Conservation (phyloP, 1,284 basidiomycete species). For the Erythrobasidium hasegawianum region DNA sequence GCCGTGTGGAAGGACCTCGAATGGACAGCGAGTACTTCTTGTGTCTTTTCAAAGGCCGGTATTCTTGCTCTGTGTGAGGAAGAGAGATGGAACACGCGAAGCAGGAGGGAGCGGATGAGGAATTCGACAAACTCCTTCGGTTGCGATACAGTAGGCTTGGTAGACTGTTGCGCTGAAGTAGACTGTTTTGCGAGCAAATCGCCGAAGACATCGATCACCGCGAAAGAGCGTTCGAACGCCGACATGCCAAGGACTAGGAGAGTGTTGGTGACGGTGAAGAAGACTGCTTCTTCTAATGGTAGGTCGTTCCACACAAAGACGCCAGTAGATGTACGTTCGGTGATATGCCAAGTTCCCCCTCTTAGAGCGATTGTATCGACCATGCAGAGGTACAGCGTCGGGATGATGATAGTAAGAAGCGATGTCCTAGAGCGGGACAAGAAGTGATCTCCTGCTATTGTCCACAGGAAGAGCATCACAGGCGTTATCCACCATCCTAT, state of each 20-base stretch:
- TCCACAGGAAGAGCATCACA: conserved; percentile 42
- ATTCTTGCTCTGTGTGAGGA: conserved; percentile 31
- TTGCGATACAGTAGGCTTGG: conserved; percentile 34
- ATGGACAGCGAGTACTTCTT: conserved; percentile 37
- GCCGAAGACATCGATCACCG: conserved; percentile 14
- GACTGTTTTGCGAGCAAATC: conserved; percentile 17
- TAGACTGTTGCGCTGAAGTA: conserved; percentile 27
- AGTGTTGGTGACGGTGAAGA: conserved; percentile 46
- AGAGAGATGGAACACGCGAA: conserved; percentile 19
- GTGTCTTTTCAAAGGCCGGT: conserved; percentile 35
- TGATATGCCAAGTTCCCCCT: conserved; percentile 46
- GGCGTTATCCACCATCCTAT: conserved; percentile 45
- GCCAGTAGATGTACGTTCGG: conserved; percentile 43
- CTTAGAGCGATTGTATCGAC: conserved; percentile 45
- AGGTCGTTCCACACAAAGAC: conserved; percentile 5
- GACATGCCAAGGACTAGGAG: conserved; percentile 44
- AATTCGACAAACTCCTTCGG: conserved; percentile 14
- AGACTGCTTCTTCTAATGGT: conserved; percentile 44
- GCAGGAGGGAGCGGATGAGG: conserved; percentile 13
- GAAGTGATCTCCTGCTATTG: conserved; percentile 29
- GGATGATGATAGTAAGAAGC: conserved; percentile 39
- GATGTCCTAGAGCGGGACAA: conserved; percentile 30
- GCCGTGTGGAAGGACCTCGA: conserved; percentile 43
- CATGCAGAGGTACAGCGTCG: conserved; percentile 45
- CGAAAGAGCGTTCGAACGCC: conserved; percentile 37